These are phyloP conservation scores for Dorcoceras hygrometricum DNA, from an alignment of 257 asterid species.

Conservation along the genomic window DNA sequence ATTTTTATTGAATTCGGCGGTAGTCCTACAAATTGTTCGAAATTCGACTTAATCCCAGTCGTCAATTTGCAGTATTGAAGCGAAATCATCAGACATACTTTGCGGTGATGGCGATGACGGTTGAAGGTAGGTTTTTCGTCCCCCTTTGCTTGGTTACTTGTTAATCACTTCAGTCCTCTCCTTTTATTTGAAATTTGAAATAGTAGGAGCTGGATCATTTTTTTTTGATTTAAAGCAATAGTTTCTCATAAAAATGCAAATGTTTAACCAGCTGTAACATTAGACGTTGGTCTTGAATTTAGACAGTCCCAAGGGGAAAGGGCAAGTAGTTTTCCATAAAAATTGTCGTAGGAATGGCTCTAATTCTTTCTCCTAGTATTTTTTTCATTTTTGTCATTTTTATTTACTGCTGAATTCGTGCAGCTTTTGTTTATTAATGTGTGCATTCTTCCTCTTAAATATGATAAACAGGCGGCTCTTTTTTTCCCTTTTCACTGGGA, in stretches of 20 bases:
- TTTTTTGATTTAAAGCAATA: constrained; percentile 10
- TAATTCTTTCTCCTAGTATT: not conserved
- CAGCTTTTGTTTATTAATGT: not conserved
- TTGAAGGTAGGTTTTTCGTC: constrained; percentile 56
- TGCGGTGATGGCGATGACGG: constrained; percentile 73
- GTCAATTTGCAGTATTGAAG: constrained; percentile 13
- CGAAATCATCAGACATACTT: constrained; percentile 12
- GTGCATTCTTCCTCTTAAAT: not conserved
- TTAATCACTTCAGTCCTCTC: constrained; percentile 2
- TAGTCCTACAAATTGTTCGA: not conserved
- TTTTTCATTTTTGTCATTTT: not conserved
- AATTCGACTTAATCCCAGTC: not conserved
- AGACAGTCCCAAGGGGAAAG: not conserved
- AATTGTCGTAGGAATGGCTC: not conserved
- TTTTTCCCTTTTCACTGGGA: not conserved
- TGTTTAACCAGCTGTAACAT: constrained; percentile 1
- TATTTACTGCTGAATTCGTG: not conserved
- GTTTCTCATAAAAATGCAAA: not conserved
- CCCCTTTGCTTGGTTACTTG: constrained; percentile 6
- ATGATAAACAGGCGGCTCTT: not conserved
- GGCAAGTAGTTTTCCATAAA: not conserved
- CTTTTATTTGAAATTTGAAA: not conserved
- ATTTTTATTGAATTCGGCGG: not conserved
- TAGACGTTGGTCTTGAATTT: not conserved
- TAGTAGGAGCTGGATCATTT: constrained; percentile 4